A percentile compares a stretch with the other conserved stretches of the same genome.
Conservation (phyloP, 1,139 yeast species). For the Diutina neorugosa region DNA sequence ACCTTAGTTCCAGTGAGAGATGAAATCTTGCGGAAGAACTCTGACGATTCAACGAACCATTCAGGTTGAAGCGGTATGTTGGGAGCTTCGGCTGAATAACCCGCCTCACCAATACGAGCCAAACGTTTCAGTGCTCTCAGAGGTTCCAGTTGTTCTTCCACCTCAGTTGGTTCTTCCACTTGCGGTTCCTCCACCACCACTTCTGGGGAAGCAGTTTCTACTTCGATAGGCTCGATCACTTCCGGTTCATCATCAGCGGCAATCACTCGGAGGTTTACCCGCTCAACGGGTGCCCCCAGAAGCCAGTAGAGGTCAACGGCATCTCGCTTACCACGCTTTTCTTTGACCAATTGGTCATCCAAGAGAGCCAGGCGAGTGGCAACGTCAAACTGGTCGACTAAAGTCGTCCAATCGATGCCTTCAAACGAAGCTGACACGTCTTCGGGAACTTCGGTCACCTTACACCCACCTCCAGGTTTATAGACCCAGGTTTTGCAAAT, state of each 20-base stretch:
- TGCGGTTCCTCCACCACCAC: constrained; percentile 7
- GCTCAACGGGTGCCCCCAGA: background rate
- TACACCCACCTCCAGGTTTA: constrained; percentile 6
- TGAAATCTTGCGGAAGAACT: constrained; percentile 19
- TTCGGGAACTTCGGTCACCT: constrained; percentile 5
- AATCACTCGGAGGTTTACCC: background rate
- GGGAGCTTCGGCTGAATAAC: constrained; percentile 6
- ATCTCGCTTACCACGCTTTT: constrained; percentile 6
- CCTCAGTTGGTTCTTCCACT: constrained; percentile 4
- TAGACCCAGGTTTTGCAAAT: background rate
- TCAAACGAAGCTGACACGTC: constrained; percentile 13
- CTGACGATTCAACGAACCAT: constrained; percentile 8
- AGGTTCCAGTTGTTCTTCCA: constrained; percentile 10
- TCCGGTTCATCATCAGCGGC: constrained; percentile 7
- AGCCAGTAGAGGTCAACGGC: background rate
- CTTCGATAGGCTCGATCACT: constrained; percentile 7
- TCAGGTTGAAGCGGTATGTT: constrained; percentile 6
- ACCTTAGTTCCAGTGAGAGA: background rate
- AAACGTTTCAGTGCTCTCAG: constrained; percentile 27
- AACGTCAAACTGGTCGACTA: constrained; percentile 9
- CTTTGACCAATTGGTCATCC: constrained; percentile 4
- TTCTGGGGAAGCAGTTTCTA: background rate
- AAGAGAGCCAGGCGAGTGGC: background rate
- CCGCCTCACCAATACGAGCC: constrained; percentile 12
- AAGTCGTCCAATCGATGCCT: constrained; percentile 27